Evolutionary conservation across 2,329 filamentous ascomycete species (phyloP), one percentile per base, ranked within the genome.

Genomic region (Arthrobotrys musiformis): DNA sequence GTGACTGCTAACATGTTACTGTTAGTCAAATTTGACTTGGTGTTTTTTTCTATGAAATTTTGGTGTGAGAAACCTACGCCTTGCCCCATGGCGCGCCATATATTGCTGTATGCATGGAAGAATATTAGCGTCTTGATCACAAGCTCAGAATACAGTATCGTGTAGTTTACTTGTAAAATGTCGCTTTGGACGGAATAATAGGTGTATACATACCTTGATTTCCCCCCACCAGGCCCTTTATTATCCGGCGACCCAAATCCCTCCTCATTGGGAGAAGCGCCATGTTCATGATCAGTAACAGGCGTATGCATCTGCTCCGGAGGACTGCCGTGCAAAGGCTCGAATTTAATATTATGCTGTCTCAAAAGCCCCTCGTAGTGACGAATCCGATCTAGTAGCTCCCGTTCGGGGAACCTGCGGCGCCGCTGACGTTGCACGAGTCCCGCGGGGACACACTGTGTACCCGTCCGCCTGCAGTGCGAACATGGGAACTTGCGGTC

Each of bases 401-500:
- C 90, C 81, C 88, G 88, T 83, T 93, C 91, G 22, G 90, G 88
- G 52, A 92, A 89, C 66, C 89, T 88, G 82, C 69, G 69, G 15
- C 69, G 69, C 37, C 69, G 60, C 81, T 89, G 83, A 81, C 89
- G 85, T 82, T 89, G 85, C 81, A 89, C 83, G 80, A 89, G 84
- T 81, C 88, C 84, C 79, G 88, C 83, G 6, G 90, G 87, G 40
- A 86, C 86, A 81, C 90, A 93, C 79, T 91, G 87, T 33, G 87
- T 87, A 22, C 86, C 84, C 63, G 88, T 86, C 83, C 88, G 90
- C 81, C 89, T 85, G 81, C 91, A 93, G 83, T 91, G 90, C 80
- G 87, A 85, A 81, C 91, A 93, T 15, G 91, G 91, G 83, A 90
- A 90, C 80, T 87, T 88, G 83, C 90, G 91, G 83, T 93, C 89